Evolutionary conservation across 192 early-diverging fungal genomes (phyloP), one percentile per base, ranked within the genome.

Genomic region (Backusella psychrophila): DNA sequence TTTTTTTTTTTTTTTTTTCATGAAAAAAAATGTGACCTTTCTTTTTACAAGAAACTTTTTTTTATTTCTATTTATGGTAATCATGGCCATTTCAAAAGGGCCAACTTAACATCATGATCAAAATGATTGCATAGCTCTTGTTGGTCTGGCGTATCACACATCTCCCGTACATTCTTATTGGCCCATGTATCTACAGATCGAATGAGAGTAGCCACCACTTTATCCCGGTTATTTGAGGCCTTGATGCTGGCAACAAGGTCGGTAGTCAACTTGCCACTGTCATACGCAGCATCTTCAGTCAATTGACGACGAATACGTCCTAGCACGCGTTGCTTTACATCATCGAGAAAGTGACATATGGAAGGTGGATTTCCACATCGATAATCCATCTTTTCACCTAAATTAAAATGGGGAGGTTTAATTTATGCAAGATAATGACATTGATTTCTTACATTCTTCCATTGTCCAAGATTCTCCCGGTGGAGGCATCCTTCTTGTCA

Each of bases 351-450:
- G 70, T 89, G 84, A 72, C 88, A 89, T 56, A 89, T 85, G 26
- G 86, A 85, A 38, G 88, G 88, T 14, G 88, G 88, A 73, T 89
- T 89, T 21, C 88, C 88, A 76, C 88, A 89, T 44, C 87, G 84
- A 68, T 87, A 89, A 67, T 87, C 86, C 85, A 86, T 86, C 35
- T 85, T 82, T 34, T 82, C 75, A 70, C 80, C 80, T 81, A 70
- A 63, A 63, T 63, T 26, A 63, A 26, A 63, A 3, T 29, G 23
- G 11, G 56, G 56, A 8, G 11, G 12, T 33, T 63, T 63, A 63
- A 63, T 63, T 63, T 63, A 63, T 63, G n/a, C 9, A n/a, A 21
- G n/a, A 53, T 7, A 21, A 33, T 33, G 33, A 33, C 33, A 33
- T 33, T 33, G 6, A 53, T 21, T 21, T 73, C 17, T 77, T 75